These are phyloP conservation scores for Chrysopogon serrulatus DNA, from an alignment of 176 grass and related monocot genomes.

Conservation along the genomic window DNA sequence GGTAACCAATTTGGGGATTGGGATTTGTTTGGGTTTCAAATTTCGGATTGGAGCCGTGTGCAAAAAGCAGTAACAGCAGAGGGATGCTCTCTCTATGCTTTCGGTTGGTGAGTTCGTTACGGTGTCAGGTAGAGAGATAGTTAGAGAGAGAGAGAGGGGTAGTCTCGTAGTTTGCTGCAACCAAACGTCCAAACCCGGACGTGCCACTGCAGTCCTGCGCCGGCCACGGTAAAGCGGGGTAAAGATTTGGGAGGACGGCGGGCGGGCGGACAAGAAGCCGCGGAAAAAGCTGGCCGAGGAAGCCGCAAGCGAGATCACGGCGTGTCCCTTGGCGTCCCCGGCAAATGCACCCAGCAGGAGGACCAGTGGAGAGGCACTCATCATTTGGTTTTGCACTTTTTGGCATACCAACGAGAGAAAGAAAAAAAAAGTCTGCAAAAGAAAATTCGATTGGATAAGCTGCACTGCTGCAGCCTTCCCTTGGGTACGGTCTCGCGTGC, in stretches of 20 bases:
- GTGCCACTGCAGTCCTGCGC: neutral
- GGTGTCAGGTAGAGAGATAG: neutral
- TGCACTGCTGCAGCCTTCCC: neutral
- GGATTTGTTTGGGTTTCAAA: neutral
- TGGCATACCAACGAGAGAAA: neutral
- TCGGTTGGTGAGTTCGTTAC: conserved; percentile 27
- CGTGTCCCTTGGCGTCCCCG: conserved; percentile 15
- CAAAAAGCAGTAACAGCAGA: neutral
- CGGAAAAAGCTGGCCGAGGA: conserved; percentile 18
- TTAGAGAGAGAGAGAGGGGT: neutral
- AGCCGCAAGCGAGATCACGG: neutral
- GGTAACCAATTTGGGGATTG: neutral
- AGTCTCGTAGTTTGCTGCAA: neutral
- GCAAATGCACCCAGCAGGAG: neutral
- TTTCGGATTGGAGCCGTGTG: neutral
- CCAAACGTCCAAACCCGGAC: neutral
- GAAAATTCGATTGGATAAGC: neutral
- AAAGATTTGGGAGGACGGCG: conserved; percentile 4
- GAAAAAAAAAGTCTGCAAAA: neutral
- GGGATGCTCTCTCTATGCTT: neutral
- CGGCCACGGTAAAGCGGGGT: conserved; percentile 38
- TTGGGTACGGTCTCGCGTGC: conserved; percentile 18
- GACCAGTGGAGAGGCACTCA: neutral
- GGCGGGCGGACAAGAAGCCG: neutral
- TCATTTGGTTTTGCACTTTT: neutral